Evolutionary conservation across 2,329 filamentous ascomycete species (phyloP).

Genomic region (Ustulina deusta): DNA sequence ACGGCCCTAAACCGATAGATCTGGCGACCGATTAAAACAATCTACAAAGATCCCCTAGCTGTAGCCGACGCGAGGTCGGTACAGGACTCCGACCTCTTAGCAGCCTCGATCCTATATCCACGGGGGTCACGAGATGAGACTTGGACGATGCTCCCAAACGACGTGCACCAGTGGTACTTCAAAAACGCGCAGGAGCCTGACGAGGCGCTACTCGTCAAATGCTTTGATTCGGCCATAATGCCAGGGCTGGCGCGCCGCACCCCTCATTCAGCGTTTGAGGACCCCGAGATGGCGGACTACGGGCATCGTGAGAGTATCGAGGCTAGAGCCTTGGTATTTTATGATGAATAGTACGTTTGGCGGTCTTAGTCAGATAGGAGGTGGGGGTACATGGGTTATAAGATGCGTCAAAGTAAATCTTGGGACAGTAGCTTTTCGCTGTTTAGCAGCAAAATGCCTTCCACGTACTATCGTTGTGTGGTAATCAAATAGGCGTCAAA

Average conservation of each 20-base stretch:
- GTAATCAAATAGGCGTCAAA: neutral
- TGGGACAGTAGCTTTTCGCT: neutral
- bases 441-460: slow-evolving; percentile 1
- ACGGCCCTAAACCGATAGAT: slow-evolving; percentile 44
- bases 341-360: slow-evolving; percentile 45
- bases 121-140: slow-evolving; percentile 51
- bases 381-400: neutral
- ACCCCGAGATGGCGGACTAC: slow-evolving; percentile 58
- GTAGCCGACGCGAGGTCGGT: slow-evolving; percentile 56
- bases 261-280: slow-evolving; percentile 66
- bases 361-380: neutral
- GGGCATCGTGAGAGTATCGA: slow-evolving; percentile 67
- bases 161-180: slow-evolving; percentile 63
- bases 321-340: slow-evolving; percentile 65
- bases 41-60: slow-evolving; percentile 58
- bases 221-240: slow-evolving; percentile 64
- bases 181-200: slow-evolving; percentile 61
- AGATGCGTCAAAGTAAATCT: neutral
- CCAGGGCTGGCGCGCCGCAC: slow-evolving; percentile 62
- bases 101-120: slow-evolving; percentile 54
- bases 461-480: neutral
- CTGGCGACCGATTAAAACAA: slow-evolving; percentile 63
- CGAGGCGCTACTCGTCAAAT: slow-evolving; percentile 68
- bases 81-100: slow-evolving; percentile 55
- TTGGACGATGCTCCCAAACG: slow-evolving; percentile 56